Percentiles rank a stretch among this genome's conserved stretches.
Conservation (phyloP, 148 eudicot genomes). For the Persicaria tinctoria region DNA sequence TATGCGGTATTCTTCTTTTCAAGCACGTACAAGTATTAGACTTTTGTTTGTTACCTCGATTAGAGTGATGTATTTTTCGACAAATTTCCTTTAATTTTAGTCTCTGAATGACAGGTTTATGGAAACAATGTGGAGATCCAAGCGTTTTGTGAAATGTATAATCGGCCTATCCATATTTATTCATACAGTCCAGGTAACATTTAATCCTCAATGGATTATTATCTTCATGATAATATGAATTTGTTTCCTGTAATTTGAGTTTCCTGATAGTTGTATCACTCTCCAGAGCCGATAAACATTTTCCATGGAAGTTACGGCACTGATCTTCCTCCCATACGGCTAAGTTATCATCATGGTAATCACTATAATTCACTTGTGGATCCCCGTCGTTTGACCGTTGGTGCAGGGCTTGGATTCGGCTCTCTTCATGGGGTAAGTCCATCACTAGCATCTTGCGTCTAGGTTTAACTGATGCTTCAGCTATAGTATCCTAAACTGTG, state of each 20-base stretch:
- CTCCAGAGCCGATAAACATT: slow-evolving; percentile 87
- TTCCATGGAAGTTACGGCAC: slow-evolving; percentile 85
- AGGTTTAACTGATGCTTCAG: background rate
- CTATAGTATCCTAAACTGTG: too few relatives aligned
- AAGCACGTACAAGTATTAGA: background rate
- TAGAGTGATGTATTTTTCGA: background rate
- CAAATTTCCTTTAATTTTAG: too few relatives aligned
- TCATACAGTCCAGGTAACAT: slow-evolving; percentile 79
- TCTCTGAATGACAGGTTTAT: slow-evolving; percentile 53
- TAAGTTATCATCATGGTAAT: slow-evolving; percentile 90
- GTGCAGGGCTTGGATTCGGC: slow-evolving; percentile 97
- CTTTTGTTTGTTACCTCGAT: background rate
- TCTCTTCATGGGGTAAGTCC: slow-evolving; percentile 79
- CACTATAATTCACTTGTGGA: slow-evolving; percentile 98
- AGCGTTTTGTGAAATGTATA: slow-evolving; percentile 92
- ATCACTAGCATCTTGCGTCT: background rate
- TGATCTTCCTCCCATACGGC: slow-evolving; percentile 83
- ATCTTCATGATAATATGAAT: background rate
- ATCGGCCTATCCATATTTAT: slow-evolving; percentile 94
- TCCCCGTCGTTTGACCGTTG: slow-evolving; percentile 81
- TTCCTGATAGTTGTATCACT: background rate
- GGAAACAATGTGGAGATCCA: slow-evolving; percentile 97
- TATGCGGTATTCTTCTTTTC: background rate
- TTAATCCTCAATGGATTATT: background rate
- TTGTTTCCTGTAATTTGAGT: background rate